Evolutionary conservation across 805 yeast species (phyloP), one percentile per base, ranked within the genome.

Genomic region (Alloascoidea africana): DNA sequence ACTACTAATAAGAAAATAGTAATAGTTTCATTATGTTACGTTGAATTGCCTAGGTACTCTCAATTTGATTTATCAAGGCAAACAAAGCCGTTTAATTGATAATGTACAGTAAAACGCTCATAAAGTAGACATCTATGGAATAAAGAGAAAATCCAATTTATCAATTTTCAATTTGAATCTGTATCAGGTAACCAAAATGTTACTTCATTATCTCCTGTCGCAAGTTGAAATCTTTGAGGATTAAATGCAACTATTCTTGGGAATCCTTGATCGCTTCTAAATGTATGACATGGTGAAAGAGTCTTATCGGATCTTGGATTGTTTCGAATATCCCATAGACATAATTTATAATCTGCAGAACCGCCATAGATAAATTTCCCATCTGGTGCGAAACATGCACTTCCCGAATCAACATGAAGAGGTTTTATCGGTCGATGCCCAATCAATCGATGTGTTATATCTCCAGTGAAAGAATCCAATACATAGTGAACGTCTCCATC

Each of bases 401-500:
- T 63, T 0, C 81, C 81, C 0, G 74, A 64, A 39, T 70, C 69
- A n/a, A 56, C 11, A 14, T 18, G 8, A 18, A 14, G 18, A 42
- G 54, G 60, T 18, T 54, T 58, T 44, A 40, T 47, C 0, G 70
- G 63, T 11, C 48, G 49, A 17, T 67, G 68, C 0, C 79, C 79
- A 2, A 53, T 49, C n/a, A 78, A 55, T 15, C 53, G 53, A 17
- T 69, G 59, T 42, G 66, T 47, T 3, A 65, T 50, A 6, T 63
- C 55, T 14, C 91, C 91, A 47, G 63, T 66, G 44, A 75, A 77
- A 0, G 94, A 77, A 49, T 86, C 93, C 18, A 76, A 51, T 1
- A 86, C 56, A 38, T 76, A 60, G 50, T 80, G 86, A 33, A 58
- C 55, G 3, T 73, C 67, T 18, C 66, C 66, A 3, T 76, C 68